Evolutionary conservation across 2,329 filamentous ascomycete genomes (phyloP), one percentile per base, ranked within the genome.

Genomic region (Calcarisporium arbuscula): DNA sequence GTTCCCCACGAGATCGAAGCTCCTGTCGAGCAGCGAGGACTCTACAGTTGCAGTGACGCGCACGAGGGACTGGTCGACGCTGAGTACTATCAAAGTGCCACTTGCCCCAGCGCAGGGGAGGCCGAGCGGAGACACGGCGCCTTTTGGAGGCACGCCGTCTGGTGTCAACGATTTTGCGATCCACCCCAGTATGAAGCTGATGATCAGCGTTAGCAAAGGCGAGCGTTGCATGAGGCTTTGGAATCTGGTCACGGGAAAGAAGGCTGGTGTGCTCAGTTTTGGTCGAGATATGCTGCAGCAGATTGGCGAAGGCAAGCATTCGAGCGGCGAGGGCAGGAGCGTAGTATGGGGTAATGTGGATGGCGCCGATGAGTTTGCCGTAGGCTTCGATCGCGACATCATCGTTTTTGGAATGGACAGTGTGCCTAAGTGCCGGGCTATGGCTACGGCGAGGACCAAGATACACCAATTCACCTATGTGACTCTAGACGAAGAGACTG

Each of bases 171-270:
- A 89, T 57, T 94, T 98, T 57, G 87, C 90, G 3, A 83, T 98
- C 18, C 92, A 98, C 57, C 90, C 92, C 1, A 94, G 85, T 57
- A 86, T 94, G 74, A 96, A 95, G 64, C 68, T 98, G 32, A 95
- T 96, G 85, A 78, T 98, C 40, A 94, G 79, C 48, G 88, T 96
- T 8, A 83, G 86, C 47, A 86, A 82, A 50, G 88, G 88, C 45
- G 92, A 98, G 65, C 80, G 79, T 45, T 87, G 82, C 52, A 94
- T 98, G 85, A 71, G 92, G 44, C 61, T 96, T 45, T 98, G 92
- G 92, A 96, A 98, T 53, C 60, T 98, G 44, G 88, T 96, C 45
- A 96, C 90, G 4, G 92, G 89, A 12, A 94, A 90, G 65, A 95
- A 95, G 65, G 89, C 89, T 1, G 87, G 89, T 19, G 89, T 95